These are phyloP conservation scores for Orbilia blumenaviensis DNA, from an alignment of 2,329 filamentous ascomycete species.

Conservation along the genomic window DNA sequence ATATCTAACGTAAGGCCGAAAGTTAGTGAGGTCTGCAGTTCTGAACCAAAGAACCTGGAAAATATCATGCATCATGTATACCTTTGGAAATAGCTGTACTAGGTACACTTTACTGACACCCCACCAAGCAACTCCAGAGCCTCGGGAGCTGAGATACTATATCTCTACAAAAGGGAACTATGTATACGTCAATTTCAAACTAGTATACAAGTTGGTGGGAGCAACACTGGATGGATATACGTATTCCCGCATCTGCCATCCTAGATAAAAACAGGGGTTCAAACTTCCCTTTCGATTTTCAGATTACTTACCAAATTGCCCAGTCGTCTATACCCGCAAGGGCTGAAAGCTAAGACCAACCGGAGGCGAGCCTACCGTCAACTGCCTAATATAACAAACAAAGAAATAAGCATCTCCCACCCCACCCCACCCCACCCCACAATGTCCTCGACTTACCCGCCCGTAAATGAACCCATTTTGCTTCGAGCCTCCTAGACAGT, in stretches of 20 bases:
- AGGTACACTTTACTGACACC: neutral
- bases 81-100: neutral
- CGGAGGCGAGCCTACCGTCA: neutral
- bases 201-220: neutral
- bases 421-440: too few relatives aligned
- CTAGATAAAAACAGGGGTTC: neutral
- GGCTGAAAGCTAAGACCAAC: conserved; percentile 6
- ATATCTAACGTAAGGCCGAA: too few relatives aligned
- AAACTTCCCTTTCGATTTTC: neutral
- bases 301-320: neutral
- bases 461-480: neutral
- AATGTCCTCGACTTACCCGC: neutral
- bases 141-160: too few relatives aligned
- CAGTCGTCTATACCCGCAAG: conserved; percentile 32
- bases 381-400: conserved; percentile 2
- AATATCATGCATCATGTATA: neutral
- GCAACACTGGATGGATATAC: neutral
- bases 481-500: neutral
- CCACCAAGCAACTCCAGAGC: neutral
- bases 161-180: neutral
- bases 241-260: neutral
- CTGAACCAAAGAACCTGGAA: neutral
- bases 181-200: neutral
- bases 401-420: neutral
- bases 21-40: too few relatives aligned